Evolutionary conservation across 164 flowering plant species (phyloP).

Genomic region (Tinospora cordifolia): DNA sequence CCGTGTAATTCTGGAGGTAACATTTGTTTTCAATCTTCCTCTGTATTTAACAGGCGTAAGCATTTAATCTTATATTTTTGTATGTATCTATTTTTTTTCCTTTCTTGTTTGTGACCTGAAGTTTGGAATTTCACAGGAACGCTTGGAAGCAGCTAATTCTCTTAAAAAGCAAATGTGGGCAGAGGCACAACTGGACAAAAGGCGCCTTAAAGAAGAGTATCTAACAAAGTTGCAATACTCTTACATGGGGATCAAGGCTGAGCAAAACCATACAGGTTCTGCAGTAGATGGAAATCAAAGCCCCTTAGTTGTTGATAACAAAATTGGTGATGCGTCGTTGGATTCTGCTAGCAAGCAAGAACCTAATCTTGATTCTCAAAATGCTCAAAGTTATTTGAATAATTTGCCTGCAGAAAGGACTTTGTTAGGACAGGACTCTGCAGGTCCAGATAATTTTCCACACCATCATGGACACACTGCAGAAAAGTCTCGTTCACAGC

Average conservation of each 20-base stretch:
- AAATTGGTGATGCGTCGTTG: conserved; percentile 29
- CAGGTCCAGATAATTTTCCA: conserved; percentile 35
- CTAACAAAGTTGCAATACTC: conserved; percentile 36
- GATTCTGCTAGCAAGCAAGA: conserved; percentile 33
- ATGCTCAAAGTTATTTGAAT: conserved; percentile 22
- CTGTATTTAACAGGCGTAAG: background rate
- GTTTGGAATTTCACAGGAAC: conserved; percentile 48
- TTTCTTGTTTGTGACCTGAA: background rate
- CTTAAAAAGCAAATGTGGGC: conserved; percentile 94
- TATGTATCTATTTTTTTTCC: background rate
- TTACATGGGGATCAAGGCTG: conserved; percentile 32
- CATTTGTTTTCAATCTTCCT: background rate
- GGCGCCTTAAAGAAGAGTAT: conserved; percentile 73
- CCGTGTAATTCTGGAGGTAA: conserved; percentile 74
- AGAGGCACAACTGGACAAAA: conserved; percentile 78
- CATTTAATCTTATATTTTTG: background rate
- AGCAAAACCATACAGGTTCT: conserved; percentile 23
- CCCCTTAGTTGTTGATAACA: conserved; percentile 37
- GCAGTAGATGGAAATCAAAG: conserved; percentile 43
- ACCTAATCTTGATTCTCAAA: conserved; percentile 22
- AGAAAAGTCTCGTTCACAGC: conserved; percentile 64
- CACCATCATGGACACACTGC: conserved; percentile 50
- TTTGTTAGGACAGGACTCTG: conserved; percentile 29
- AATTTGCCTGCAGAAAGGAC: conserved; percentile 31
- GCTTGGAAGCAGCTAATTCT: conserved; percentile 86